A percentile compares a stretch with the other conserved stretches of the same genome.
These are phyloP conservation scores for Ganoderma sinense DNA, from an alignment of 1,284 basidiomycete species.

Conservation along the genomic window DNA sequence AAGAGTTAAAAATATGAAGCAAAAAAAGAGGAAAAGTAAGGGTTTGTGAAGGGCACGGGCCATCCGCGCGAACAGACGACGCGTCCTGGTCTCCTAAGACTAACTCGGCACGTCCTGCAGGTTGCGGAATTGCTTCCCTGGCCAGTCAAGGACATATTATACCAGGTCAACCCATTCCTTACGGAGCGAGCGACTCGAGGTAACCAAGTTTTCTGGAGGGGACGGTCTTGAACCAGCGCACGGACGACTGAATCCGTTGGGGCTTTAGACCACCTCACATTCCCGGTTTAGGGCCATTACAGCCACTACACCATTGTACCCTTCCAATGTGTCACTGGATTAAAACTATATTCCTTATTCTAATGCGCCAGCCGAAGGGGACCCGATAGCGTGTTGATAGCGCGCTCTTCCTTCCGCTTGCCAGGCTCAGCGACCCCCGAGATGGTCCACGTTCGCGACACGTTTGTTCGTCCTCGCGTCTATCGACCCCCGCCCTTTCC, in stretches of 20 bases:
- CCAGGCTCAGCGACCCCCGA: not conserved
- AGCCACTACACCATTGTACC: constrained; percentile 71
- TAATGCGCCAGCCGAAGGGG: not conserved
- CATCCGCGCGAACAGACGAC: constrained; percentile 81
- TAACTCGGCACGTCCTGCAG: constrained; percentile 84
- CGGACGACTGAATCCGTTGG: constrained; percentile 68
- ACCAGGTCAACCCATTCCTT: constrained; percentile 72
- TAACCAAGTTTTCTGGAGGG: constrained; percentile 92
- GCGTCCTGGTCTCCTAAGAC: constrained; percentile 86
- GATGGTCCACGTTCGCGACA: constrained; percentile 6
- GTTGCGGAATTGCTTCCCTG: constrained; percentile 92
- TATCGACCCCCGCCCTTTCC: not conserved
- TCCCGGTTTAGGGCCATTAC: constrained; percentile 81
- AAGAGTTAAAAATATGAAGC: not conserved
- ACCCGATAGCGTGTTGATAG: not conserved
- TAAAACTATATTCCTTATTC: not conserved
- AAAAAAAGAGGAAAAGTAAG: constrained; percentile 49
- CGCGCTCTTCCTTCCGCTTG: not conserved
- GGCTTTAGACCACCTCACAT: constrained; percentile 70
- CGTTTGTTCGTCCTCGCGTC: constrained; percentile 12
- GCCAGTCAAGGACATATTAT: constrained; percentile 83
- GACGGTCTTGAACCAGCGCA: constrained; percentile 90
- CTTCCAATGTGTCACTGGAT: constrained; percentile 9
- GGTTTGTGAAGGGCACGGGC: constrained; percentile 79
- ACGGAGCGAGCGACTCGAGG: constrained; percentile 63